Evolutionary conservation across 2,329 filamentous ascomycete species (phyloP).

Genomic region (Cercospora berteroae): DNA sequence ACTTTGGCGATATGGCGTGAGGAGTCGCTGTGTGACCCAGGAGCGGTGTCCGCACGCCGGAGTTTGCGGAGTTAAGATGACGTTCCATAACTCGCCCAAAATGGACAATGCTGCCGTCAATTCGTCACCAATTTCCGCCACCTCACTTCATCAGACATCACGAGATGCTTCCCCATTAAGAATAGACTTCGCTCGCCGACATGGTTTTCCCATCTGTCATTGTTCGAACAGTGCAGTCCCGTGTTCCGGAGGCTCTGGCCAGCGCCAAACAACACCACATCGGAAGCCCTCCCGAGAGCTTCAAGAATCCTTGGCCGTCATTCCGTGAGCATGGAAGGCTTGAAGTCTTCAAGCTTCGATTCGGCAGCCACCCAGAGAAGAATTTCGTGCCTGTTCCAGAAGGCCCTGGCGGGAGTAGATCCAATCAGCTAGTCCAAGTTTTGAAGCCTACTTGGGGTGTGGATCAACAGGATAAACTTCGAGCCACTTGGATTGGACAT

Average conservation of each 20-base stretch:
- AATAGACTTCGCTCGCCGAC: neutral
- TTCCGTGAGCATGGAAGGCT: constrained; percentile 26
- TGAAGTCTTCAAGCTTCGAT: constrained; percentile 39
- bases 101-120: neutral
- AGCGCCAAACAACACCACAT: constrained; percentile 42
- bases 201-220: neutral
- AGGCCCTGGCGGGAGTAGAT: constrained; percentile 32
- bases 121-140: neutral
- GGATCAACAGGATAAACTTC: constrained; percentile 35
- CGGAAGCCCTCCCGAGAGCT: constrained; percentile 45
- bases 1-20: neutral
- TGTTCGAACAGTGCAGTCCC: constrained; percentile 8
- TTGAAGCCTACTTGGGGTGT: constrained; percentile 43
- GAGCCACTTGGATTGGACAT: constrained; percentile 54
- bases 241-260: constrained; percentile 18
- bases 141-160: neutral
- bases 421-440: constrained; percentile 45
- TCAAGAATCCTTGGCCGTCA: constrained; percentile 53
- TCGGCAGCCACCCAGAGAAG: constrained; percentile 39
- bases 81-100: neutral
- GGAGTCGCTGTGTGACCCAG: neutral
- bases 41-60: neutral
- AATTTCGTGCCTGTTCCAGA: constrained; percentile 50
- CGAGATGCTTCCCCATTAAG: neutral
- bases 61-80: neutral